phyloP scores from a whole-genome alignment of 2,329 filamentous ascomycete species.

The Capronia coronata region DNA sequence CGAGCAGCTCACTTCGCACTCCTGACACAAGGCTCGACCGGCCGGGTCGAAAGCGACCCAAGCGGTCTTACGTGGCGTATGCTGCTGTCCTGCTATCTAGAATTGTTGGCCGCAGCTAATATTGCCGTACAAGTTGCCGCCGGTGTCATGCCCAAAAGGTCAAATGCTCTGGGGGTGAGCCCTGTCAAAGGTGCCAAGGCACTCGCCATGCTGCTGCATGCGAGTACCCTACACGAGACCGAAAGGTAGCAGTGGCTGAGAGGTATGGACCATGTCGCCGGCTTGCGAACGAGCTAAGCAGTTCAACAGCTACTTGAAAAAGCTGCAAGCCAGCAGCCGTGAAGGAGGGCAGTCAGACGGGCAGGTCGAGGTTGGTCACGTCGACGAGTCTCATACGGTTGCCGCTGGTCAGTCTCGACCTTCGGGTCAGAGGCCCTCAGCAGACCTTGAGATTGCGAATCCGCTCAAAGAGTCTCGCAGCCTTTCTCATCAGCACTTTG shows the following conservation, averaged over 20 bases:
- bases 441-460: not conserved
- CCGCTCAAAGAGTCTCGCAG: not conserved
- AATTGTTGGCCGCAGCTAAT: not conserved
- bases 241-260: not conserved
- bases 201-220: not conserved
- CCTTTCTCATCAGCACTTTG: not conserved
- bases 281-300: not conserved
- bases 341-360: not conserved
- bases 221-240: not conserved
- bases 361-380: not conserved
- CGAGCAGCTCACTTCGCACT: not conserved
- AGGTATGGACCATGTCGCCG: not conserved
- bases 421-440: not conserved
- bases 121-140: not conserved
- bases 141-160: not conserved
- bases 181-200: not conserved
- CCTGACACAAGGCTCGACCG: not conserved
- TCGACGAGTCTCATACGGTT: not conserved
- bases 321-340: not conserved
- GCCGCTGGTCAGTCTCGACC: not conserved
- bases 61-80: not conserved
- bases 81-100: not conserved
- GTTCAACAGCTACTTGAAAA: not conserved
- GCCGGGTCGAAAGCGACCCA: not conserved
- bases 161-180: not conserved